These are phyloP conservation scores for Jackrogersella minutella DNA, from an alignment of 495 filamentous ascomycete genomes.

Conservation along the genomic window DNA sequence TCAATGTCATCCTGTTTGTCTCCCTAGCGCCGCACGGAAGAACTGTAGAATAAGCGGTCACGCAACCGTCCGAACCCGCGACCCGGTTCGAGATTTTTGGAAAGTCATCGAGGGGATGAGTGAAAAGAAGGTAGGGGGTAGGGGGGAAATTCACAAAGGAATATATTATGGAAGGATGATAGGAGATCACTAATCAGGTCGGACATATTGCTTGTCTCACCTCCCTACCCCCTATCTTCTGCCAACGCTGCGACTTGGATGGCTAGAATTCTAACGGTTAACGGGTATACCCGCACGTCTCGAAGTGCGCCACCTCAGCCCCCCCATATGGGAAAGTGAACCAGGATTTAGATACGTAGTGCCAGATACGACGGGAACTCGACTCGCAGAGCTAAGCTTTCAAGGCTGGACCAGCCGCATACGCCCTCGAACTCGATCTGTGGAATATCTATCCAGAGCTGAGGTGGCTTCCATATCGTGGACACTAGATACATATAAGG, in stretches of 20 bases:
- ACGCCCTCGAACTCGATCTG: no score
- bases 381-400: no score
- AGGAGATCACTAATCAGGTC: not conserved
- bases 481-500: no score
- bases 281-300: slow-evolving; percentile 16
- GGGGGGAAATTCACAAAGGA: no score
- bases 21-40: not conserved
- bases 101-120: not conserved
- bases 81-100: not conserved
- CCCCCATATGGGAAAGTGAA: not conserved
- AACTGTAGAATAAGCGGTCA: slow-evolving; percentile 2
- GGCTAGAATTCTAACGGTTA: slow-evolving; percentile 9
- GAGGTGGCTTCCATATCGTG: no score
- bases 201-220: not conserved
- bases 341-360: not conserved
- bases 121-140: not conserved
- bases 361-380: no score
- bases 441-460: no score
- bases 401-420: no score
- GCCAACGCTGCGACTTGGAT: not conserved
- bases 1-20: not conserved
- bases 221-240: not conserved
- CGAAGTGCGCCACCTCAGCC: not conserved
- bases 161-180: not conserved
- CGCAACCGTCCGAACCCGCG: not conserved